Evolutionary conservation across 2,329 filamentous ascomycete species (phyloP).

Genomic region (Aspergillus oerlinghausenensis): DNA sequence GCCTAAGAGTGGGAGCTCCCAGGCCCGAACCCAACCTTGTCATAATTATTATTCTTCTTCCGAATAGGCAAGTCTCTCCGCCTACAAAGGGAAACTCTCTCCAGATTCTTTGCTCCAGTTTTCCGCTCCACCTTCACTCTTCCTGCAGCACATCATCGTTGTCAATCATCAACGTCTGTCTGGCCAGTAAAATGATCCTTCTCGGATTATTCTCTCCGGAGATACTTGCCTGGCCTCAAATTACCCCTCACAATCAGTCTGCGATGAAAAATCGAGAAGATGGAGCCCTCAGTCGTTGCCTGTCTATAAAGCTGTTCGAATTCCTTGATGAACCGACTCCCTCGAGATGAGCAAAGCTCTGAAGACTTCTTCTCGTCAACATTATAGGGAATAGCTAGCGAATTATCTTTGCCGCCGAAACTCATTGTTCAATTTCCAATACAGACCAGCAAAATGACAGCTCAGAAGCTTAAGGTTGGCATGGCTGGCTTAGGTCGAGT

Average conservation of each 20-base stretch:
- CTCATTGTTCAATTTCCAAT: background rate
- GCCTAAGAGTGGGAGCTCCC: too few relatives aligned
- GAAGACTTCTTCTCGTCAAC: background rate
- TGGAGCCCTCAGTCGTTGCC: background rate
- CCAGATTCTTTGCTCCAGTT: background rate
- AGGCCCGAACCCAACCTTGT: too few relatives aligned
- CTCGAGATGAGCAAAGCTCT: background rate
- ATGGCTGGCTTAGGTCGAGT: conserved; percentile 50
- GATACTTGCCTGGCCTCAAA: background rate
- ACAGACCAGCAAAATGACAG: conserved; percentile 17
- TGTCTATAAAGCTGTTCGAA: background rate
- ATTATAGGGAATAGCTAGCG: background rate
- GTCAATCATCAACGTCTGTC: background rate
- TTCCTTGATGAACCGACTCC: background rate
- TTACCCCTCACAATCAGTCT: background rate
- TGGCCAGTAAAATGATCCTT: background rate
- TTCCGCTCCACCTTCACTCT: background rate
- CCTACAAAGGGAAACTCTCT: background rate
- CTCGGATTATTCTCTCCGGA: background rate
- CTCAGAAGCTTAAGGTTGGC: conserved; percentile 40
- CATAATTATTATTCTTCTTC: too few relatives aligned
- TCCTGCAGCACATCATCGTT: background rate
- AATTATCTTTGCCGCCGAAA: background rate
- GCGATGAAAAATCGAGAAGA: background rate
- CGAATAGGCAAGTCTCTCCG: background rate